Evolutionary conservation across 345 rosid species (phyloP).

Genomic region (Geranium brycei): DNA sequence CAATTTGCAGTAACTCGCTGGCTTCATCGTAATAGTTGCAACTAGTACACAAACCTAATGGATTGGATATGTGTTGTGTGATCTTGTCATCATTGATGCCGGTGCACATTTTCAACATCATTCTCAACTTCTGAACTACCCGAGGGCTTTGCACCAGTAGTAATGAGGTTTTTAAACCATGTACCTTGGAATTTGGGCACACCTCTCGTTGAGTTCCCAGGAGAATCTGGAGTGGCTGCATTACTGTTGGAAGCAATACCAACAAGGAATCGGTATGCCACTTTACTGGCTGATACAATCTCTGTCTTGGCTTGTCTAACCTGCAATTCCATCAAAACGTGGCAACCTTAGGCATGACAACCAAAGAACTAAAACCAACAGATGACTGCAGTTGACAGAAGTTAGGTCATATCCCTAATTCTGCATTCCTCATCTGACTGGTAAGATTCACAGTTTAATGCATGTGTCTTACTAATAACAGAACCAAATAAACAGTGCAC

Average conservation of each 20-base stretch:
- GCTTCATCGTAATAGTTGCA: too few species aligned
- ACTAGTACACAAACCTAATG: too few species aligned
- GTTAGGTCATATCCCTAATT: too few species aligned
- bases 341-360: background rate
- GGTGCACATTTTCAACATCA: slow-evolving; percentile 21
- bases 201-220: slow-evolving; percentile 47
- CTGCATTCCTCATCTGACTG: too few species aligned
- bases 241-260: slow-evolving; percentile 38
- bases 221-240: slow-evolving; percentile 29
- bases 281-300: slow-evolving; percentile 91
- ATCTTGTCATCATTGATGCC: slow-evolving; percentile 13
- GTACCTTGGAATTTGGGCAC: slow-evolving; percentile 46
- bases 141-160: slow-evolving; percentile 56
- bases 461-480: too few species aligned
- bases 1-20: too few species aligned
- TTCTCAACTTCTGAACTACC: slow-evolving; percentile 24
- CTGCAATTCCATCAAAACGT: slow-evolving; percentile 31
- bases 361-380: background rate
- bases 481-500: too few species aligned
- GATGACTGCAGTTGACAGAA: background rate
- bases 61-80: background rate
- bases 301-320: slow-evolving; percentile 90
- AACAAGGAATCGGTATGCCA: slow-evolving; percentile 73
- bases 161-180: slow-evolving; percentile 71
- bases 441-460: too few species aligned